phyloP scores from a whole-genome alignment of 2,329 filamentous ascomycete species.

The Tolypocladium nubicola region DNA sequence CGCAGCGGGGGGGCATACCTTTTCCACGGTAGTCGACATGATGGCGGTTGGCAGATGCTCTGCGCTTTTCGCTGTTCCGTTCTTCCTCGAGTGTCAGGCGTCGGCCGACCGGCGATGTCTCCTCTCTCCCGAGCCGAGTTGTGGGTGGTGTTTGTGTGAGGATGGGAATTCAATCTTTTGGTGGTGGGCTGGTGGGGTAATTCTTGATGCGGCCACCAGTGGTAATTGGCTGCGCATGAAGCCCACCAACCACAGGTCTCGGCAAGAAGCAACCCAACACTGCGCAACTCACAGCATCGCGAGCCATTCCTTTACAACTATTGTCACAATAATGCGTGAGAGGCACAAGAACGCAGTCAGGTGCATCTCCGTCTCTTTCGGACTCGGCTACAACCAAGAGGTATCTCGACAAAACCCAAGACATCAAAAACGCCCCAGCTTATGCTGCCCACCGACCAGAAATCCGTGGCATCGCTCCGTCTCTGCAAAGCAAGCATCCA shows the following conservation, averaged over 20 bases:
- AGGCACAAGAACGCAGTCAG: no score
- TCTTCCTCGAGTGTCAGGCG: background rate
- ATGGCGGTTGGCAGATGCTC: conserved; percentile 26
- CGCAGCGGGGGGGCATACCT: conserved; percentile 44
- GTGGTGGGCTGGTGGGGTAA: conserved; percentile 27
- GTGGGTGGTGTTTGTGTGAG: conserved; percentile 1
- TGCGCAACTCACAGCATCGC: background rate
- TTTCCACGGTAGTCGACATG: conserved; percentile 97
- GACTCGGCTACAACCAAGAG: conserved; percentile 4
- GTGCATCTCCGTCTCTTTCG: conserved; percentile 2
- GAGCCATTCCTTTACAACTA: background rate
- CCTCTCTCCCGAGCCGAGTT: conserved; percentile 1
- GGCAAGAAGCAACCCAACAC: background rate
- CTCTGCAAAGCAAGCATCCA: conserved; percentile 7
- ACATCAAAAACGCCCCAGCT: conserved; percentile 9
- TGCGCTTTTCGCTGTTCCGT: background rate
- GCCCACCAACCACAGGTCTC: background rate
- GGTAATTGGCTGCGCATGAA: conserved; percentile 6
- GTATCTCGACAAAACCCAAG: conserved; percentile 6
- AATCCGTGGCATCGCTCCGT: background rate
- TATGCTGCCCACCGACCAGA: conserved; percentile 3
- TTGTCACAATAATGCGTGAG: background rate
- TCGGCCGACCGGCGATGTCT: background rate
- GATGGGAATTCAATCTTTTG: conserved; percentile 2
- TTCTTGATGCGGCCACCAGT: conserved; percentile 19